These are phyloP conservation scores for Neonectria hederae DNA, from an alignment of 2,329 filamentous ascomycete species.

Conservation along the genomic window DNA sequence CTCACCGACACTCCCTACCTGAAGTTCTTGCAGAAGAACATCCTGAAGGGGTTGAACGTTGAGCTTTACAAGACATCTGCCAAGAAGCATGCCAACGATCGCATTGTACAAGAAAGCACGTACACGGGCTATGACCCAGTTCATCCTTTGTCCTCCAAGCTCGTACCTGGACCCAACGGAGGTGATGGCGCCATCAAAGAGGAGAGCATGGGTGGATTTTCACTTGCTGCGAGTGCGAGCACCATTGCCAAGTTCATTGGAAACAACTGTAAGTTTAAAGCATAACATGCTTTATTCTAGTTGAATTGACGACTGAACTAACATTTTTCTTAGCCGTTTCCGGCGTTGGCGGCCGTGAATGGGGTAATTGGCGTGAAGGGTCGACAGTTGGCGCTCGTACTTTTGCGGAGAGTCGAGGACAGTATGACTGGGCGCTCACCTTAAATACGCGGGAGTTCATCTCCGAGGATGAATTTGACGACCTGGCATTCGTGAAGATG, in stretches of 20 bases:
- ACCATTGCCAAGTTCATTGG: constrained; percentile 25
- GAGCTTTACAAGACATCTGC: constrained; percentile 19
- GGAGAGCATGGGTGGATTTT: constrained; percentile 27
- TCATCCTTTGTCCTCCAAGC: neutral
- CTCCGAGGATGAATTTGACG: constrained; percentile 11
- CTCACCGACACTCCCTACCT: constrained; percentile 26
- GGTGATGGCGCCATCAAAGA: constrained; percentile 35
- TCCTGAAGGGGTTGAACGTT: constrained; percentile 25
- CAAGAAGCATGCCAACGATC: constrained; percentile 16
- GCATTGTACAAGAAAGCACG: constrained; percentile 31
- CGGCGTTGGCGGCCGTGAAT: constrained; percentile 10
- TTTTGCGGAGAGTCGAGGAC: constrained; percentile 1
- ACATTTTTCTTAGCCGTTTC: constrained; percentile 10
- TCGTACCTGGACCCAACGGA: constrained; percentile 19
- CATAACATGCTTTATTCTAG: no score
- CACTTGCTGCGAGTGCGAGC: constrained; percentile 28
- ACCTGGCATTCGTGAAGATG: constrained; percentile 11
- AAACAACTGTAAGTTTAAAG: constrained; percentile 13
- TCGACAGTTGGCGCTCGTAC: constrained; percentile 19
- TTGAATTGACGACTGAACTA: neutral
- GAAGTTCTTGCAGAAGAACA: constrained; percentile 26
- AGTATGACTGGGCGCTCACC: constrained; percentile 26
- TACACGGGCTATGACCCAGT: constrained; percentile 16
- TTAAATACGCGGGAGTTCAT: constrained; percentile 30
- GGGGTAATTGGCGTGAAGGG: constrained; percentile 18